Base-by-base conservation (phyloP, 805 yeast genomes). In the Candida sithepensis region DNA sequence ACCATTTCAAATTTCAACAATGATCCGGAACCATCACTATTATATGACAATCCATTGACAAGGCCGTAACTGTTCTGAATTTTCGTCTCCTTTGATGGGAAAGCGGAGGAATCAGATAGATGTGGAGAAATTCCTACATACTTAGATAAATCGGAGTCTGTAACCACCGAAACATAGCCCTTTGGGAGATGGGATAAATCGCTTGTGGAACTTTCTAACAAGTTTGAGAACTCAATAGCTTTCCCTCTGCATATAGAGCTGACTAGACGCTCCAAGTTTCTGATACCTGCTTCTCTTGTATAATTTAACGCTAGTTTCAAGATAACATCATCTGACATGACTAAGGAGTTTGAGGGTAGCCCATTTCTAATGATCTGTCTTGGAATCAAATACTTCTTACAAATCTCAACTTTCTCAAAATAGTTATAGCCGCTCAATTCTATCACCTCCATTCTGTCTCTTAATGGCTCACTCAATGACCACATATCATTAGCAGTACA, bases 11-110 rank as follows among this genome's bases (percentile, higher is more conserved):
- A 86, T 14, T 84, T 78, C 44, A 90, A 70, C 1, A 87, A 81
- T 1, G 92, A 84, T 0, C 97, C 97, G 4, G 85, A 81, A 1
- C 97, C 97, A 57, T 85, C 87, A 2, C 89, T 81, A 68, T 86
- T 88, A 65, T 89, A 90, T 2, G 96, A 88, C 50, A 90, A 70
- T 0, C 97, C 97, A 61, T 88, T 88, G 10, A 88, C 97, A 7
- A 88, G 77, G 2, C 97, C 96, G 51, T 76, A 73, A 7, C 69
- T 68, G 28, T 75, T 75, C 10, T 88, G 77, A 44, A 72, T 65
- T 22, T 67, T 64, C 1, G 82, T 78, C 23, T 62, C 63, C 14
- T 65, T 69, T n/a, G 73, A 61, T 33, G 77, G 66, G 21, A 75
- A 77, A 39, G 70, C 65, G 14, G 70, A 57, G 64, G 63, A 23